Evolutionary conservation across 1,139 yeast genomes (phyloP), one percentile per base, ranked within the genome.

Genomic region (Pichia terricola): DNA sequence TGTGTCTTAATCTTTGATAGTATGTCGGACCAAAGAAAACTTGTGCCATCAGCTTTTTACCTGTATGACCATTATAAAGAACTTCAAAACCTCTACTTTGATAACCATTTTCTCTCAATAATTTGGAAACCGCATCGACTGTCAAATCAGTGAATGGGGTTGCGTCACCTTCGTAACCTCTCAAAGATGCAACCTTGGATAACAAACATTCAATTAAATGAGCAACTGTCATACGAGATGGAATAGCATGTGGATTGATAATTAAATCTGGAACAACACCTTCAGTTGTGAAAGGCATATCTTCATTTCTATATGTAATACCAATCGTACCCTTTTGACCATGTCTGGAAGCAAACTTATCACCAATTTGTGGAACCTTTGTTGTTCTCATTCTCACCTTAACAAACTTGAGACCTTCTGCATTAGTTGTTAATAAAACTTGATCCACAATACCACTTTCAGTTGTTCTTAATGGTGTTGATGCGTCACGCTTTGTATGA

Each of bases 241-340:
- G 99, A 76, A 91, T 91, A 61, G 98, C 98, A 68, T 91, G 99
- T 0, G 99, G 99, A 65, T 91, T 91, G 64, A 91, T 91, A 59
- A 91, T 86, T 63, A 91, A 75, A 69, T 91, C 99, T 4, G 99
- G 99, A 34, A 89, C 96, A 61, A 89, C 68, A 63, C 99, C 99
- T 66, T 91, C 94, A 3, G 86, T 73, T n/a, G 95, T 81, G 64
- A 94, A 91, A 32, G 98, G 99, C 97, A 91, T 91, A 65, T 91
- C 99, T 67, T 91, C 99, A 64, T 91, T 94, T 62, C 97, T 79
- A 63, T 91, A 94, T 1, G 98, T 91, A 50, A 91, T 94, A 79
- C 99, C 99, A 66, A 94, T 89, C 28, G 98, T 94, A 82, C 99
- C 99, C 71, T 91, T 91, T 68, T 94, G 99, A 66, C 99, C 99